phyloP scores from a whole-genome alignment of 129 eudicot species.

The Flaveria robusta region DNA sequence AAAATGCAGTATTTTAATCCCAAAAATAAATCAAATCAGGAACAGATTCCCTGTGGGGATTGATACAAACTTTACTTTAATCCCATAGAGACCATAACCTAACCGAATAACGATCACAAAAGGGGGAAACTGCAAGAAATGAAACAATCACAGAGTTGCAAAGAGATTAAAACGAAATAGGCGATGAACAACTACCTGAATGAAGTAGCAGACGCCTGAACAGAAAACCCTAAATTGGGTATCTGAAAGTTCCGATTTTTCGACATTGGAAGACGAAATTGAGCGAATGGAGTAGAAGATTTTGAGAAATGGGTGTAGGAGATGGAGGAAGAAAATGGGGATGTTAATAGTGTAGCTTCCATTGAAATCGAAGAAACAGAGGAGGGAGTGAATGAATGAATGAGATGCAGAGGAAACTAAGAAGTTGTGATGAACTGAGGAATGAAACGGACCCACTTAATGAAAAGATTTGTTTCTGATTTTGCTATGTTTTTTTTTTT shows the following conservation, averaged over 20 bases:
- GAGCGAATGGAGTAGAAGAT: neutral
- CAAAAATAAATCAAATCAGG: neutral
- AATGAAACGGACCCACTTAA: too few species aligned
- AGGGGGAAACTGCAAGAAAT: neutral
- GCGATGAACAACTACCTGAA: constrained; percentile 48
- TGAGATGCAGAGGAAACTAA: too few species aligned
- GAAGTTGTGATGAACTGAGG: too few species aligned
- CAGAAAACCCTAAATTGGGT: constrained; percentile 23
- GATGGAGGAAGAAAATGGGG: constrained; percentile 1
- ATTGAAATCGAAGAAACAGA: neutral
- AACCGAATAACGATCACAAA: neutral
- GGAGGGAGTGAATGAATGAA: too few species aligned
- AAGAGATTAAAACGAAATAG: too few species aligned
- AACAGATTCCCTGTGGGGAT: neutral
- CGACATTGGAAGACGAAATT: constrained; percentile 17
- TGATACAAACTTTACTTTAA: neutral
- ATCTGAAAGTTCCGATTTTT: constrained; percentile 34
- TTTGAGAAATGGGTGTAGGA: neutral
- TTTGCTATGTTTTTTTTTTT: too few species aligned
- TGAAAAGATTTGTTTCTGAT: too few species aligned
- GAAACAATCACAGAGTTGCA: neutral
- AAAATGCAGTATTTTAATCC: neutral
- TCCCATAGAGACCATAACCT: neutral
- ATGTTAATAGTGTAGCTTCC: constrained; percentile 5
- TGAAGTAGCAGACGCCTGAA: constrained; percentile 52